These are phyloP conservation scores for Mycena amicta DNA, from an alignment of 768 basidiomycete genomes.

Conservation along the genomic window DNA sequence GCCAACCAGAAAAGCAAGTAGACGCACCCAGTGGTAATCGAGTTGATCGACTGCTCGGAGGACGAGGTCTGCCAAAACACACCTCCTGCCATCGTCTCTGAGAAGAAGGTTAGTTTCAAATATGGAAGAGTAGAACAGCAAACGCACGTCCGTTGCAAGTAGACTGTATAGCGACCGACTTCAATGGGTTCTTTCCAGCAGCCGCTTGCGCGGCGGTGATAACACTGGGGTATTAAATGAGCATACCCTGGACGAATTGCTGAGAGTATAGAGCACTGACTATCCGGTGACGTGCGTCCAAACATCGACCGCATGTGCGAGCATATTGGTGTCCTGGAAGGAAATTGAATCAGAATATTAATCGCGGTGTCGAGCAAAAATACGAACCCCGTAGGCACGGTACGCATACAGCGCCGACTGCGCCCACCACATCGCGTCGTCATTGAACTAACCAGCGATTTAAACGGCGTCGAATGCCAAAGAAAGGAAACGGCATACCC, in stretches of 20 bases:
- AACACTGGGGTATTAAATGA: conserved; percentile 38
- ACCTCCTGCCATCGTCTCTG: conserved; percentile 54
- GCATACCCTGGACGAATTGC: too few species aligned
- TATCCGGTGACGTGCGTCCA: conserved; percentile 52
- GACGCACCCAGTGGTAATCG: conserved; percentile 53
- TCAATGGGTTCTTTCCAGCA: conserved; percentile 41
- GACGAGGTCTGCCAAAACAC: conserved; percentile 57
- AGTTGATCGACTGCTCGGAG: conserved; percentile 47
- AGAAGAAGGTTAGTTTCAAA: background rate
- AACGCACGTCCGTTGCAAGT: conserved; percentile 48
- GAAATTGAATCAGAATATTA: background rate
- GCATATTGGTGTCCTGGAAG: conserved; percentile 36
- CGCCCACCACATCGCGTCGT: conserved; percentile 61
- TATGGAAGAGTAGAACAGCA: background rate
- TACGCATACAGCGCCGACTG: conserved; percentile 52
- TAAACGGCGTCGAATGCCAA: too few species aligned
- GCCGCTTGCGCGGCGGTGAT: conserved; percentile 43
- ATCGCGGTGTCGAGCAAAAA: background rate
- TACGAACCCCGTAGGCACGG: conserved; percentile 41
- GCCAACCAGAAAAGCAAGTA: background rate
- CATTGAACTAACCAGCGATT: conserved; percentile 46
- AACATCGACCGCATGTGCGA: conserved; percentile 46
- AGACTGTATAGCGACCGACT: conserved; percentile 41
- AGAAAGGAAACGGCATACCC: too few species aligned
- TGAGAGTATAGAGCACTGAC: conserved; percentile 31